Evolutionary conservation across 192 early-diverging fungal genomes (phyloP).

Genomic region (Coemansia sp.): DNA sequence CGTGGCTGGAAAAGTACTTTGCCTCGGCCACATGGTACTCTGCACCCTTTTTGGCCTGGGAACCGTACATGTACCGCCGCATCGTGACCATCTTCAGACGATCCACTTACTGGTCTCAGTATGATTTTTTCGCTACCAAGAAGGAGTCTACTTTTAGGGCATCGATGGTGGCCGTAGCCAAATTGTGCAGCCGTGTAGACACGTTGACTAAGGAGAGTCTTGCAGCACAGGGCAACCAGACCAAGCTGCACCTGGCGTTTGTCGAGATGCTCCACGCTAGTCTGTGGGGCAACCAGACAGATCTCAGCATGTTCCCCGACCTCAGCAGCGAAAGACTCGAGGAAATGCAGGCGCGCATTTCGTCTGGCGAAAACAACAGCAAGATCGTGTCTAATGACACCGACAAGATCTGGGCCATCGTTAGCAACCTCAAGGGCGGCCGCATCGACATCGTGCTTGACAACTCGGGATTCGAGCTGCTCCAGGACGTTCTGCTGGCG

Average conservation of each 20-base stretch:
- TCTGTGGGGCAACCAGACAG: conserved; percentile 90
- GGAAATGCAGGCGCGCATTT: conserved; percentile 60
- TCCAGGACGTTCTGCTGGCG: conserved; percentile 82
- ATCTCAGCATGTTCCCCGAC: conserved; percentile 75
- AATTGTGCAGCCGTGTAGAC: conserved; percentile 60
- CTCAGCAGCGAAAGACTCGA: conserved; percentile 65
- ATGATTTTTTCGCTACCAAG: conserved; percentile 71
- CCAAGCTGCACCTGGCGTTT: conserved; percentile 53
- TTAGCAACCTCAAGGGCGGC: conserved; percentile 52
- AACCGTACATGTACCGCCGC: conserved; percentile 81
- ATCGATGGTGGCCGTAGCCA: conserved; percentile 62
- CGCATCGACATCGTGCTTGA: conserved; percentile 87
- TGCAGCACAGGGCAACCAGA: conserved; percentile 10
- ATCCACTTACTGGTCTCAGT: conserved; percentile 58
- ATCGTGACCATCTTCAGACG: conserved; percentile 60
- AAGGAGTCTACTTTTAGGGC: conserved; percentile 69
- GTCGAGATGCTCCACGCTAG: conserved; percentile 70
- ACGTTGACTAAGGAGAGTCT: conserved; percentile 24
- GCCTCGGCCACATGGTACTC: conserved; percentile 65
- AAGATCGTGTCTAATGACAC: conserved; percentile 75
- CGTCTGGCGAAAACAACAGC: conserved; percentile 45
- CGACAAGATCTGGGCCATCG: conserved; percentile 59
- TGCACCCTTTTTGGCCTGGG: conserved; percentile 77
- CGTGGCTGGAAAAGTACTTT: conserved; percentile 56
- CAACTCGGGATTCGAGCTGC: conserved; percentile 92